Percentiles rank a stretch among this genome's conserved stretches.
Conservation (phyloP, 257 asterid species). For the Solanum chmielewskii region DNA sequence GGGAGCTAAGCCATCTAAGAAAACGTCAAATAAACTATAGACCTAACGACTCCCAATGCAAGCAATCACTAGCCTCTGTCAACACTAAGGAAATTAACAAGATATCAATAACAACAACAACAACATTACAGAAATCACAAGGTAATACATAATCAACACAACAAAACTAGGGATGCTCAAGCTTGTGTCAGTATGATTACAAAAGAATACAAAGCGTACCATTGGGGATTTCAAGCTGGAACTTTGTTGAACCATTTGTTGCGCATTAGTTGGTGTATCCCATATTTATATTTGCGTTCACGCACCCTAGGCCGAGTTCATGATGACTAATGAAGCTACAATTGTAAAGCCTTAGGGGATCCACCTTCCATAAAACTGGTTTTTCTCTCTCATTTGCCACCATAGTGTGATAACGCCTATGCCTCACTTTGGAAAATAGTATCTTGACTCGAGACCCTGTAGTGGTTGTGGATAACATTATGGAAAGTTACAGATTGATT, state of each 20-base stretch:
- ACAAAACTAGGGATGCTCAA: not conserved
- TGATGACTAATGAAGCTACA: not conserved
- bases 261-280: not conserved
- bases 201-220: not conserved
- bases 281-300: not conserved
- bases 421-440: not conserved
- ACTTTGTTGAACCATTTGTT: not conserved
- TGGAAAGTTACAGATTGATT: not conserved
- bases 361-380: not conserved
- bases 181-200: not conserved
- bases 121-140: too few relatives aligned
- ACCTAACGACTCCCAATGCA: not conserved
- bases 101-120: too few relatives aligned
- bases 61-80: not conserved
- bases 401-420: not conserved
- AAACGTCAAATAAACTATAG: not conserved
- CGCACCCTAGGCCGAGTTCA: rapidly evolving
- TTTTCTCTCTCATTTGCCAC: not conserved
- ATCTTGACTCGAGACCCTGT: not conserved
- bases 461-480: not conserved
- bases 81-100: too few relatives aligned
- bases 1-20: not conserved
- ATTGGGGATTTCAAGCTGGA: too few relatives aligned
- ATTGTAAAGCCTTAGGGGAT: not conserved
- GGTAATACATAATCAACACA: not conserved